Conservation (phyloP, 2,329 filamentous ascomycete species). For the Ophiostoma pallidulum region DNA sequence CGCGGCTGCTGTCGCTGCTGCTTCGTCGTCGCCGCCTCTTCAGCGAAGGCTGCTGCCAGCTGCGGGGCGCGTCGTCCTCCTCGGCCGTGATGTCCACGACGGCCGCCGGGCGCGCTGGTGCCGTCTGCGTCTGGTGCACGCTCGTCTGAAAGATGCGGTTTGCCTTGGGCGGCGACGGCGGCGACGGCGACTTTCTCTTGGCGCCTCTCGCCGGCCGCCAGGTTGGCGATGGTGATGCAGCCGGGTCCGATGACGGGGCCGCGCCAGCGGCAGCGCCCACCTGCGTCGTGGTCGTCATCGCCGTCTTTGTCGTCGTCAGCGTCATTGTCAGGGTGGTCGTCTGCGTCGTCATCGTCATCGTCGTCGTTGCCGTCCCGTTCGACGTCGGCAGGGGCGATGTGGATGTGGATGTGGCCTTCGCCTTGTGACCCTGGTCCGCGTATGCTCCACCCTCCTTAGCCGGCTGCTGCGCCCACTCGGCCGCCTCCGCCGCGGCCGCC, state of each 20-base stretch:
- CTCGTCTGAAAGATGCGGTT: conserved; percentile 11
- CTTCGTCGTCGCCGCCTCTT: no score
- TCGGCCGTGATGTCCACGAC: neutral
- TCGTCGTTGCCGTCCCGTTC: neutral
- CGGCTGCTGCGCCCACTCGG: neutral
- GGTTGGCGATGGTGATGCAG: neutral
- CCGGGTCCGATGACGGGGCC: no score
- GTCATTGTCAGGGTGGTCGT: neutral
- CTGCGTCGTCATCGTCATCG: neutral
- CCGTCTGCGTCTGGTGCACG: neutral
- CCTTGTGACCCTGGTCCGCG: no score
- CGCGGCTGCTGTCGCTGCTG: no score
- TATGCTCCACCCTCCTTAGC: no score
- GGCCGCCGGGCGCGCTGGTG: neutral
- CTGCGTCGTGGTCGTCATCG: neutral
- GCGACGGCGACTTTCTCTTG: neutral
- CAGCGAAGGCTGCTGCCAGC: no score
- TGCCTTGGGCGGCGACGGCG: neutral
- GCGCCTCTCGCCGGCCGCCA: no score
- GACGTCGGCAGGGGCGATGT: no score
- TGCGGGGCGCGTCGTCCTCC: neutral
- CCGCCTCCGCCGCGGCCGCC: no score
- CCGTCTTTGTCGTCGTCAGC: neutral
- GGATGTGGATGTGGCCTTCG: neutral
- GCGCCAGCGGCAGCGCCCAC: neutral